These are phyloP conservation scores for Epichloe hybrida DNA, from an alignment of 2,329 filamentous ascomycete species.

Conservation along the genomic window DNA sequence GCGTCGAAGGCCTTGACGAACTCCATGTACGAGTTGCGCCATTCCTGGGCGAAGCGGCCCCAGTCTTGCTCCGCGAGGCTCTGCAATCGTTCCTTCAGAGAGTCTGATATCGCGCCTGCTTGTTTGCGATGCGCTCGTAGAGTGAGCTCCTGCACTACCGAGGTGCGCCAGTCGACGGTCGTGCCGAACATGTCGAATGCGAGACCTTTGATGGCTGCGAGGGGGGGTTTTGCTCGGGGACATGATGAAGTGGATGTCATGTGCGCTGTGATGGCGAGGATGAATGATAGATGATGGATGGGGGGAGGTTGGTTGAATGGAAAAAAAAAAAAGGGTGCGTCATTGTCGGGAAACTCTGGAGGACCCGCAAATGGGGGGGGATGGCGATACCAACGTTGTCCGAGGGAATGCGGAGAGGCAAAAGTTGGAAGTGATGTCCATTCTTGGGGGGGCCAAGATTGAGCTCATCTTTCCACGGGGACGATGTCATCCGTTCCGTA, in stretches of 20 bases:
- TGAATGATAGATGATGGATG: too few species aligned
- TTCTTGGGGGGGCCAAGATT: too few species aligned
- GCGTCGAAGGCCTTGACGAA: slow-evolving; percentile 46
- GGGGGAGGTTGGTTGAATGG: too few species aligned
- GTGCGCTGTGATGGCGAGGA: too few species aligned
- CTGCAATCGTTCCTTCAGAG: slow-evolving; percentile 33
- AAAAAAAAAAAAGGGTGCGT: too few species aligned
- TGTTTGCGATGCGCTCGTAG: slow-evolving; percentile 33
- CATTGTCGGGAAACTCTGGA: too few species aligned
- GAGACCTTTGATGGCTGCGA: slow-evolving; percentile 38
- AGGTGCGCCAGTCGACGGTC: slow-evolving; percentile 63
- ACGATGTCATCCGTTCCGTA: too few species aligned
- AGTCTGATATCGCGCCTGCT: slow-evolving; percentile 33
- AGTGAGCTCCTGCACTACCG: slow-evolving; percentile 46
- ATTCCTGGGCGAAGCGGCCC: slow-evolving; percentile 53
- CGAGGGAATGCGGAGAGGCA: too few species aligned
- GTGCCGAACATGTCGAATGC: slow-evolving; percentile 72
- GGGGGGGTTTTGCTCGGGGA: slow-evolving; percentile 8
- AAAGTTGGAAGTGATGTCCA: too few species aligned
- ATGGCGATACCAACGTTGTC: too few species aligned
- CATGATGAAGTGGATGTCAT: neutral
- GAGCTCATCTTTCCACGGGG: too few species aligned
- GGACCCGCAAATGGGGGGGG: too few species aligned
- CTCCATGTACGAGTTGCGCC: slow-evolving; percentile 48
- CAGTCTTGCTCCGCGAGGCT: slow-evolving; percentile 44